Base-by-base conservation (phyloP, 441 rosid species). In the Biscutella auriculata region DNA sequence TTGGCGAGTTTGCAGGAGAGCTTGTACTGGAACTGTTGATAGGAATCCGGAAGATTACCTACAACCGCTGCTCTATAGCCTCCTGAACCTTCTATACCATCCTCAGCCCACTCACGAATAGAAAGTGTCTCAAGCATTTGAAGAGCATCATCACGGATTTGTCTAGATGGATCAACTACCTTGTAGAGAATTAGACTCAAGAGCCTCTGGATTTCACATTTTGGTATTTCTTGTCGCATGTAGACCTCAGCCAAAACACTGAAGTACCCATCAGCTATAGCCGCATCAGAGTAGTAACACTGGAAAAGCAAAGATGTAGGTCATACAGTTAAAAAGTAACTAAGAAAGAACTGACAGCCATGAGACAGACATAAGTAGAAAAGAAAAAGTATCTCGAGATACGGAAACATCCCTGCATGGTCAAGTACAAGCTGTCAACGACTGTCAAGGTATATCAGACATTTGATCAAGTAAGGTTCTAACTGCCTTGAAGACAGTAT, bases 91-190 rank as follows among this genome's bases (percentile, higher is more conserved):
- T 89, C 99, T 48, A 74, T 47, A 36, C 96, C 96, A 75, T 82
- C 94, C 64, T 86, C 99, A 52, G 99, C 95, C 97, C 99, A 94
- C 64, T 85, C 96, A 10, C 95, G 97, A 37, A 77, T 81, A 61
- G 99, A 87, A 69, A 94, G 99, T 53, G 96, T 94, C 85, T 90
- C 97, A 36, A 94, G 96, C 99, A 94, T 94, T 80, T 87, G 99
- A 73, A 90, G 95, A 30, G 97, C 99, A 73, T 94, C 99, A 73
- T 94, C 99, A 67, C 96, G 97, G 44, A 94, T 94, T 73, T 94
- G 96, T 71, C 97, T 80, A 66, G 92, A 81, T 65, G 97, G 97
- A 72, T 90, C 99, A 34, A 94, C 97, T 62, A 94, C 99, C 75
- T 94, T 94, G 82, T 94, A 94, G 45, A 90, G 94, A 67, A 94